Conservation (phyloP, 2,329 filamentous ascomycete genomes). For the Fusarium buharicum region DNA sequence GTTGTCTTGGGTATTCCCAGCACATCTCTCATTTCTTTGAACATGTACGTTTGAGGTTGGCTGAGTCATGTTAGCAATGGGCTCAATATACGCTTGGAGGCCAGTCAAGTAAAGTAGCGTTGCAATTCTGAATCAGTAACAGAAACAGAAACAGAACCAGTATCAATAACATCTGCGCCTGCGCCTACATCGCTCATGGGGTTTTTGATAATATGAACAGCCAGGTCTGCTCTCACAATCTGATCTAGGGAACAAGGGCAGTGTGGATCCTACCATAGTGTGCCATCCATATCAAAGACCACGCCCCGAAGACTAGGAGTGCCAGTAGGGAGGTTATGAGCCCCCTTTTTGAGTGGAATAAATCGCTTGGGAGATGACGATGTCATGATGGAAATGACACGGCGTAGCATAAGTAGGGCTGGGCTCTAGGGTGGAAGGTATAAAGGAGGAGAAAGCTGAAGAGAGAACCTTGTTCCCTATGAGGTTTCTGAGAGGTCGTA, state of each 20-base stretch:
- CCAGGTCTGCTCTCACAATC: neutral
- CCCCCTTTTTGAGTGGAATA: conserved; percentile 62
- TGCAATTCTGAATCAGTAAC: neutral
- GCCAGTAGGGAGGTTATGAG: conserved; percentile 44
- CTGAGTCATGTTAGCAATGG: conserved; percentile 56
- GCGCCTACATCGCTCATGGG: too few species aligned
- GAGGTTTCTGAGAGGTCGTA: neutral
- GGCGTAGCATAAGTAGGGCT: conserved; percentile 39
- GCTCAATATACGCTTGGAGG: neutral
- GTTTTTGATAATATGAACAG: too few species aligned
- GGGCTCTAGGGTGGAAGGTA: neutral
- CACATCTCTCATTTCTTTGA: conserved; percentile 81
- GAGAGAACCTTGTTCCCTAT: neutral
- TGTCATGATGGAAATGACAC: conserved; percentile 56
- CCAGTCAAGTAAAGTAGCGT: neutral
- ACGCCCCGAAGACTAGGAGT: conserved; percentile 66
- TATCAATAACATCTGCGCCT: too few species aligned
- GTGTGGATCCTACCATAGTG: conserved; percentile 75
- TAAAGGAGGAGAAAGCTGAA: neutral
- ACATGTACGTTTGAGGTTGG: conserved; percentile 96
- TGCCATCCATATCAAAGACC: conserved; percentile 96
- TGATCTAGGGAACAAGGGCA: conserved; percentile 21
- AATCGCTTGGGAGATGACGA: conserved; percentile 59
- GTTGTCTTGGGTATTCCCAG: conserved; percentile 75
- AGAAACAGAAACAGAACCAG: neutral